A percentile compares a stretch with the other conserved stretches of the same genome.
Evolutionary conservation across 352 stramenopile genomes (phyloP).

Genomic region (Globisporangium ultimum): DNA sequence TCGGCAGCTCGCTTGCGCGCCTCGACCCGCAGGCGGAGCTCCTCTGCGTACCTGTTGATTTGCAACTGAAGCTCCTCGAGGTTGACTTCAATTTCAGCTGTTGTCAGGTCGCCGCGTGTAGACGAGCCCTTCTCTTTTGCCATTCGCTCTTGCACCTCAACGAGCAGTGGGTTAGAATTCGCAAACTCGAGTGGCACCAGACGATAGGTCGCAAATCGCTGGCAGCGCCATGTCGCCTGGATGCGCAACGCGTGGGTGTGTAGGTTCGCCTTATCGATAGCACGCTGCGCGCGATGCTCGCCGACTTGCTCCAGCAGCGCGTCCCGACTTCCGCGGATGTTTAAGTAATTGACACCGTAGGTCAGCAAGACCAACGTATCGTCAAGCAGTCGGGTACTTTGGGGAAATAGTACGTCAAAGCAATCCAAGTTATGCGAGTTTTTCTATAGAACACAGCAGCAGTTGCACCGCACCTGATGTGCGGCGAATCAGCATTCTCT

Average conservation of each 20-base stretch:
- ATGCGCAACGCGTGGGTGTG: slow-evolving; percentile 27
- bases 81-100: slow-evolving; percentile 27
- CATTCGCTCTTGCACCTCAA: slow-evolving; percentile 31
- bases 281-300: slow-evolving; percentile 5
- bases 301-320: slow-evolving; percentile 16
- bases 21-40: slow-evolving; percentile 32
- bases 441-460: too few relatives aligned
- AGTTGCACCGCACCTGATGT: slow-evolving; percentile 27
- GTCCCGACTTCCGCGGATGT: slow-evolving; percentile 15
- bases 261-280: slow-evolving; percentile 11
- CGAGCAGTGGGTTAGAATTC: slow-evolving; percentile 32
- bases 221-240: slow-evolving; percentile 31
- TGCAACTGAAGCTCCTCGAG: slow-evolving; percentile 31
- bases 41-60: slow-evolving; percentile 37
- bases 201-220: slow-evolving; percentile 45
- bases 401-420: slow-evolving; percentile 1
- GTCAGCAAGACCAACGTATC: slow-evolving; percentile 48
- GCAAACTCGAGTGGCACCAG: slow-evolving; percentile 37
- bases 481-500: slow-evolving; percentile 27
- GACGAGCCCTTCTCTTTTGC: slow-evolving; percentile 3
- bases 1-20: slow-evolving; percentile 31
- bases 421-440: not conserved
- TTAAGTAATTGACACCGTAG: slow-evolving; percentile 38
- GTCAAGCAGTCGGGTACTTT: slow-evolving; percentile 26
- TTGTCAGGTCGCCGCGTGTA: slow-evolving; percentile 3